Evolutionary conservation across 768 basidiomycete genomes (phyloP).

Genomic region (Russula dissimulans): DNA sequence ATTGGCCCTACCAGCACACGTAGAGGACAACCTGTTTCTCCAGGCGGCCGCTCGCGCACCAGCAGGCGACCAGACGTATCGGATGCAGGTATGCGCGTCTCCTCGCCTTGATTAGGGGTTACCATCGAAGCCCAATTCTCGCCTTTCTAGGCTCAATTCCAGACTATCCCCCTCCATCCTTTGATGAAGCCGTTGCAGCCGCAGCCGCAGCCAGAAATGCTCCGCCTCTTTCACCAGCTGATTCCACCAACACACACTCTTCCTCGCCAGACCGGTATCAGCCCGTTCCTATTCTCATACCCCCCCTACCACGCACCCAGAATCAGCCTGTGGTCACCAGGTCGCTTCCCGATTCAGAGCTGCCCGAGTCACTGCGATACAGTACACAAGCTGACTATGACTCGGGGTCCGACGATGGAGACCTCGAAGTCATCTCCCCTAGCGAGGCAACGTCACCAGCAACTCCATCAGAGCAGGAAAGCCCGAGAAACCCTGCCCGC

Average conservation of each 20-base stretch:
- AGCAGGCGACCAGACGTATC: conserved; percentile 23
- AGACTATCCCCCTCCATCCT: conserved; percentile 68
- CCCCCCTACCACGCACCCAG: conserved; percentile 14
- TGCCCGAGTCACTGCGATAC: conserved; percentile 12
- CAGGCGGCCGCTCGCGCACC: conserved; percentile 6
- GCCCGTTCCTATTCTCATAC: conserved; percentile 14
- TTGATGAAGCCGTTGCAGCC: conserved; percentile 49
- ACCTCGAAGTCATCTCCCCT: conserved; percentile 18
- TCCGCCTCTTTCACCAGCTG: conserved; percentile 12
- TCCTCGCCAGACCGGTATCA: conserved; percentile 11
- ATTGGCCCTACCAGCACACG: conserved; percentile 17
- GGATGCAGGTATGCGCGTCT: conserved; percentile 25
- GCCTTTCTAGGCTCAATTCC: conserved; percentile 29
- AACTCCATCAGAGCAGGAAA: conserved; percentile 11
- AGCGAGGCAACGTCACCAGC: conserved; percentile 10
- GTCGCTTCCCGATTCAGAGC: conserved; percentile 1
- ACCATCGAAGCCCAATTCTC: neutral
- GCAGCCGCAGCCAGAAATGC: conserved; percentile 15
- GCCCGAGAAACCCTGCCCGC: neutral
- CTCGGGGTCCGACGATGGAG: conserved; percentile 18
- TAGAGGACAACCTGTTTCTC: conserved; percentile 16
- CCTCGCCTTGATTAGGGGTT: neutral
- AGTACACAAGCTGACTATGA: conserved; percentile 20
- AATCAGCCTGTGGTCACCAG: conserved; percentile 10
- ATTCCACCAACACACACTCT: conserved; percentile 3